These are phyloP conservation scores for Septoria petroselini DNA, from an alignment of 2,329 filamentous ascomycete species.

Conservation along the genomic window DNA sequence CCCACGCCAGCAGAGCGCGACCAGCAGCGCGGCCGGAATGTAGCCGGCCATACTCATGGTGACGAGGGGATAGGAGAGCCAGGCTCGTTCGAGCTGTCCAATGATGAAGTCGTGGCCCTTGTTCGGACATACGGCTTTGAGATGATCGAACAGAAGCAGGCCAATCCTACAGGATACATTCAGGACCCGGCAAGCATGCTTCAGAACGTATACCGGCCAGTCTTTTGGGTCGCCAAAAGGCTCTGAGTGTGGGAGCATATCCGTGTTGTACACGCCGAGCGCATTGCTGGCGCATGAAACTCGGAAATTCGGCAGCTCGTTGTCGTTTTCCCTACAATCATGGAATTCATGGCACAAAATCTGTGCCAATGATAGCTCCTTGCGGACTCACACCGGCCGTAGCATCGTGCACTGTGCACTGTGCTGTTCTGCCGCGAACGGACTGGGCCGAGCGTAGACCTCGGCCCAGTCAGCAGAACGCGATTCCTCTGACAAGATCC, in stretches of 20 bases:
- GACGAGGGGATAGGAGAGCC: constrained; percentile 67
- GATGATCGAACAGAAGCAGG: constrained; percentile 53
- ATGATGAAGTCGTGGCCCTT: constrained; percentile 80
- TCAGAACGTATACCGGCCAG: constrained; percentile 74
- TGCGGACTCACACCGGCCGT: background rate
- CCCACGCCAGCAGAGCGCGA: constrained; percentile 51
- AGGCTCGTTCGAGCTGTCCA: constrained; percentile 82
- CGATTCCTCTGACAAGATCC: constrained; percentile 2
- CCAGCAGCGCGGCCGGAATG: constrained; percentile 32
- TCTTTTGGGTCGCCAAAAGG: constrained; percentile 84
- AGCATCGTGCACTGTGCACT: background rate
- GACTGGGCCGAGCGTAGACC: background rate
- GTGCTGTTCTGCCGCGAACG: no score
- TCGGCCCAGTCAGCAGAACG: background rate
- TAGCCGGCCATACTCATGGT: constrained; percentile 7
- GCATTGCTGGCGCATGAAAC: background rate
- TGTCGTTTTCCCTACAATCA: background rate
- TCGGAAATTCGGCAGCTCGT: background rate
- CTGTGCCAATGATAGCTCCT: constrained; percentile 3
- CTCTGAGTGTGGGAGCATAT: constrained; percentile 6
- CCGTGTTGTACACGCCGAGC: background rate
- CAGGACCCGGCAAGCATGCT: constrained; percentile 83
- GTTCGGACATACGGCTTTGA: constrained; percentile 73
- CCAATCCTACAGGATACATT: constrained; percentile 73
- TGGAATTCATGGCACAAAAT: background rate